Evolutionary conservation across 495 filamentous ascomycete species (phyloP), one percentile per base, ranked within the genome.

Genomic region (Penicillium angulare): DNA sequence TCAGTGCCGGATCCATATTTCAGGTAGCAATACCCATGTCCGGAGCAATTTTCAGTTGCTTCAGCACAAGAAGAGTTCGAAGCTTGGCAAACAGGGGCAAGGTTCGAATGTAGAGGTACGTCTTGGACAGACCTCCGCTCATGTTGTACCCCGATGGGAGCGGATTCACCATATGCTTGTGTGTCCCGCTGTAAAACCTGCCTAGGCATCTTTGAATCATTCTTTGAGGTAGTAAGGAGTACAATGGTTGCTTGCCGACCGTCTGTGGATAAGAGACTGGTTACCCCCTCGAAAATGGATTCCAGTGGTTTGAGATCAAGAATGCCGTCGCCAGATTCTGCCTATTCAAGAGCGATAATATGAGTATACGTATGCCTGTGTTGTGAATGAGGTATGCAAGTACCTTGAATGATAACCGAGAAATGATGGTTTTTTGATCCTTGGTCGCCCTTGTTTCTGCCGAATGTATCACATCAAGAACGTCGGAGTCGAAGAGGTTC

Each of bases 41-140:
- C 81, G 3, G 85, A 86, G 72, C 91, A 96, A 54, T 79, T 78
- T 60, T 79, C 76, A 12, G 91, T 96, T 38, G 69, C 61, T 31
- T 67, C 68, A 21, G 74, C 65, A 68, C 89, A 93, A 47, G 74
- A 69, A 16, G 80, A 76, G 49, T 80, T 71, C 7, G 78, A 81
- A 36, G 66, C 42, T 70, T 90, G 86, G 73, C 90, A 96, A 49
- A 79, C 48, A 9, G 70, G 69, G 5, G 61, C 48, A 13, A 69
- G 45, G 20, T 60, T 60, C 24, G 60, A 67, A 15, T 56, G 62
- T 9, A 56, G 13, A 2, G 41, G 16, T 17, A 50, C 27, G 23
- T 32, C 42, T 21, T 50, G 56, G n/a, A n/a, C n/a, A n/a, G n/a
- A n/a, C n/a, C n/a, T n/a, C n/a, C n/a, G n/a, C n/a, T n/a, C n/a